Evolutionary conservation across 2,329 filamentous ascomycete genomes (phyloP).

Genomic region (Neonectria sp.): DNA sequence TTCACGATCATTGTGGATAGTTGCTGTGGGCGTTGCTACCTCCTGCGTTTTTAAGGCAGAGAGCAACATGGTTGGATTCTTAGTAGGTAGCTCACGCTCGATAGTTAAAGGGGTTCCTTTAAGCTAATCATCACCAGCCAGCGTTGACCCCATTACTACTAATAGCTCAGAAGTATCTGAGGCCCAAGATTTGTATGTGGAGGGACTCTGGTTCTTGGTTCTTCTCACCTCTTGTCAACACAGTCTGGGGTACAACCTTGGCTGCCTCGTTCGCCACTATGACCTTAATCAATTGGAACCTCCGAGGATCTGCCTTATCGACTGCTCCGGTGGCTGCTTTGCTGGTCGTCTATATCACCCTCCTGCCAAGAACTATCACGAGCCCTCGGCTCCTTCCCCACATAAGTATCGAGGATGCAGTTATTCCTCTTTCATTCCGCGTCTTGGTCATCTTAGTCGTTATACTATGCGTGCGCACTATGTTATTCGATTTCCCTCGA

Average conservation of each 20-base stretch:
- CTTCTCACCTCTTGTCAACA: constrained; percentile 8
- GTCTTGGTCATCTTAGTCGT: constrained; percentile 35
- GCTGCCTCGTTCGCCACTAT: constrained; percentile 26
- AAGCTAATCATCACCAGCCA: constrained; percentile 33
- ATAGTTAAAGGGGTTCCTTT: not conserved
- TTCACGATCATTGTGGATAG: constrained; percentile 7
- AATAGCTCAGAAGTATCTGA: constrained; percentile 17
- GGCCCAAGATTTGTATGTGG: not conserved
- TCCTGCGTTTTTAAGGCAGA: not conserved
- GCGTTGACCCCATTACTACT: constrained; percentile 44
- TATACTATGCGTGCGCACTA: constrained; percentile 20
- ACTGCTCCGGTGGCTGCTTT: constrained; percentile 48
- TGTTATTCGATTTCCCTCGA: constrained; percentile 44
- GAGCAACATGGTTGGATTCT: constrained; percentile 11
- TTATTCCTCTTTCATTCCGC: constrained; percentile 45
- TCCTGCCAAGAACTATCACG: constrained; percentile 27
- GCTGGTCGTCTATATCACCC: constrained; percentile 48
- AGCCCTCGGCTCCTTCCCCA: not conserved
- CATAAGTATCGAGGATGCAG: constrained; percentile 45
- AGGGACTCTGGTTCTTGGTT: not conserved
- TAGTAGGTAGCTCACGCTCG: constrained; percentile 21
- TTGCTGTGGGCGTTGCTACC: not conserved
- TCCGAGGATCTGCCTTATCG: constrained; percentile 42
- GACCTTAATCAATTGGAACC: constrained; percentile 48
- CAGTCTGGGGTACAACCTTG: not conserved